Evolutionary conservation across 306 rosid genomes (phyloP).

Genomic region (Begonia fuchsioides): DNA sequence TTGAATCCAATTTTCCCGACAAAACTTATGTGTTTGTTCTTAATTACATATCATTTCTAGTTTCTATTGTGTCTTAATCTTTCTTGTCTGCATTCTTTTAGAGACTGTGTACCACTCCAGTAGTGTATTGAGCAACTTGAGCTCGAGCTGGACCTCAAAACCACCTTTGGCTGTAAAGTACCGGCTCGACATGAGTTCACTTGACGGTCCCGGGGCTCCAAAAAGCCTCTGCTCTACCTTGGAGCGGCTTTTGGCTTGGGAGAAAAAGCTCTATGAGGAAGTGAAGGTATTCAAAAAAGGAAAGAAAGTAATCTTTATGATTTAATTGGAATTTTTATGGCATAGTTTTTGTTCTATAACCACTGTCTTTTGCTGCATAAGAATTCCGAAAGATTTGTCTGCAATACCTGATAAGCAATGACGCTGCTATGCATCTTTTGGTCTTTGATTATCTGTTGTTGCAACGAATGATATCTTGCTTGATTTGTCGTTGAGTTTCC

Average conservation of each 20-base stretch:
- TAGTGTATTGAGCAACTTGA: slow-evolving; percentile 68
- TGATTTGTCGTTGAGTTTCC: too few relatives aligned
- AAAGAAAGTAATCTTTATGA: too few relatives aligned
- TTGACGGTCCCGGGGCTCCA: slow-evolving; percentile 41
- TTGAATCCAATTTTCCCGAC: not conserved
- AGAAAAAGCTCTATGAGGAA: slow-evolving; percentile 88
- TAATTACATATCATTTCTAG: not conserved
- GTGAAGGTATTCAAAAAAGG: slow-evolving; percentile 79
- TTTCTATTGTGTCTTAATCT: slow-evolving; percentile 1
- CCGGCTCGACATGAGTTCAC: slow-evolving; percentile 50
- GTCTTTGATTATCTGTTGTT: too few relatives aligned
- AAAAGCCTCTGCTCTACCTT: slow-evolving; percentile 81
- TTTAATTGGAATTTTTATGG: too few relatives aligned
- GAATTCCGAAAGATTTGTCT: too few relatives aligned
- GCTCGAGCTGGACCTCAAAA: slow-evolving; percentile 92
- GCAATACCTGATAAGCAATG: too few relatives aligned
- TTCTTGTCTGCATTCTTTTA: slow-evolving; percentile 17
- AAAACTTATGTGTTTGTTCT: too few relatives aligned
- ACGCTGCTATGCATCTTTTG: too few relatives aligned
- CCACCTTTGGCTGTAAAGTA: slow-evolving; percentile 91
- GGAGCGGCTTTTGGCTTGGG: slow-evolving; percentile 95
- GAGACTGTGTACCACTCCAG: slow-evolving; percentile 95
- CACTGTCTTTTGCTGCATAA: too few relatives aligned
- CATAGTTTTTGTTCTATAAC: too few relatives aligned
- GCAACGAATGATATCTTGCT: too few relatives aligned